Evolutionary conservation across 108 stramenopile species (phyloP), one percentile per base, ranked within the genome.

Genomic region (Craspedostauros australis): DNA sequence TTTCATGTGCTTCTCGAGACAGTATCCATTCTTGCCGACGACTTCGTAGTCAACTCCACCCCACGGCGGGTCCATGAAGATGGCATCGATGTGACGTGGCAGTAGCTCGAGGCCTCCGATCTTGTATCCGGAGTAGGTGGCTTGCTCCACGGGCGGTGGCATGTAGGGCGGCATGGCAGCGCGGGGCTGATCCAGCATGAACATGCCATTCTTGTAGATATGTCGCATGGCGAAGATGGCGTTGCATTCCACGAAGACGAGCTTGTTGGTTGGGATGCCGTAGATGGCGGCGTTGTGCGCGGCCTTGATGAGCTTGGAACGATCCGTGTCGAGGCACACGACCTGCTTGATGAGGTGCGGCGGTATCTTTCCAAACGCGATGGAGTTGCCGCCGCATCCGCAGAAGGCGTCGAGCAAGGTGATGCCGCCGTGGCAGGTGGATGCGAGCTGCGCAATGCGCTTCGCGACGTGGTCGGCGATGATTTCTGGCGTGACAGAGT

Each of bases 261-360:
- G 59, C 51, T 82, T 73, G 53, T 86, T 63, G 5, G 65, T 73
- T 1, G 86, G 66, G 55, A 95, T 93, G 26, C 63, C 73, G 63
- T 98, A 98, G 36, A 95, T 68, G 1, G 84, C 66, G 23, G 97
- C 97, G 65, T 98, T 98, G 57, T 88, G 80, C 16, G 95, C 93
- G 1, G 95, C 95, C 62, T 68, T 86, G 25, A 84, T 72, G 9
- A 98, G 70, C 56, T 93, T 95, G 22, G 48, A 41, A 15, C 88
- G 74, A 63, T 98, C 95, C 12, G 87, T 54, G 48, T 98, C 97
- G 31, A 96, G 80, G 29, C 86, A 90, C 23, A 95, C 64, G 0
- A 98, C 88, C 20, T 72, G 67, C 39, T 86, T 80, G 9, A 88
- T 73, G 18, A 64, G 48, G 29, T 75, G 40, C 8, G 73, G 27